Evolutionary conservation across 2,329 filamentous ascomycete species (phyloP).

Genomic region (Colletotrichum melonis): DNA sequence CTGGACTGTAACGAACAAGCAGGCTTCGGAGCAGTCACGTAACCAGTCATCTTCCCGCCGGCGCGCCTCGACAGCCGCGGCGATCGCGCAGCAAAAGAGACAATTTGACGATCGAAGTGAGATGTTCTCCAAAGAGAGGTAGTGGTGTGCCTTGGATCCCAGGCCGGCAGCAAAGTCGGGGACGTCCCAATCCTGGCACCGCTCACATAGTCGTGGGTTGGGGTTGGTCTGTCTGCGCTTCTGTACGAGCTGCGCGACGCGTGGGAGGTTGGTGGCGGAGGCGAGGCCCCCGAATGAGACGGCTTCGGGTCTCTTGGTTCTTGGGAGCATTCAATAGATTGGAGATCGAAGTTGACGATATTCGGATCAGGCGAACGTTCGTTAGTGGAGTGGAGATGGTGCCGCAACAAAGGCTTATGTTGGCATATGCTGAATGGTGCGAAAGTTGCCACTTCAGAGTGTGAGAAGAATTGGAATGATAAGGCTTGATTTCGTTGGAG

Average conservation of each 20-base stretch:
- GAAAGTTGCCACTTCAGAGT: not conserved
- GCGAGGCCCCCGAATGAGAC: conserved; percentile 1
- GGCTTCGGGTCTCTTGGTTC: conserved; percentile 8
- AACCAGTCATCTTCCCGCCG: not conserved
- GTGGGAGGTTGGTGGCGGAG: not conserved
- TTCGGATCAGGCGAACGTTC: too few species aligned
- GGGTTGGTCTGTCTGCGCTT: not conserved
- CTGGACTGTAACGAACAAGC: not conserved
- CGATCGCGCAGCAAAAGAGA: not conserved
- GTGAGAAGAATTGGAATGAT: not conserved
- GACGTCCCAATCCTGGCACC: conserved; percentile 25
- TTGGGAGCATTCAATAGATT: conserved; percentile 8
- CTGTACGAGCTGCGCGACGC: not conserved
- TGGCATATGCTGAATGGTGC: not conserved
- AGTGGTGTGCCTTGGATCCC: conserved; percentile 11
- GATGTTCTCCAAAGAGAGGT: not conserved
- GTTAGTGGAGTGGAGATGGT: not conserved
- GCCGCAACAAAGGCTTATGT: not conserved
- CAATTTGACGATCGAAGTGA: not conserved
- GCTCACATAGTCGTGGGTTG: conserved; percentile 14
- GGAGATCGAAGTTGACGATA: not conserved
- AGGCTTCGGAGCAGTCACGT: not conserved
- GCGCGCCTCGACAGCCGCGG: not conserved
- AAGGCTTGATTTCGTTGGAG: not conserved
- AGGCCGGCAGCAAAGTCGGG: conserved; percentile 16